These are phyloP conservation scores for Dipodascus albidus DNA, from an alignment of 805 yeast genomes.

Conservation along the genomic window DNA sequence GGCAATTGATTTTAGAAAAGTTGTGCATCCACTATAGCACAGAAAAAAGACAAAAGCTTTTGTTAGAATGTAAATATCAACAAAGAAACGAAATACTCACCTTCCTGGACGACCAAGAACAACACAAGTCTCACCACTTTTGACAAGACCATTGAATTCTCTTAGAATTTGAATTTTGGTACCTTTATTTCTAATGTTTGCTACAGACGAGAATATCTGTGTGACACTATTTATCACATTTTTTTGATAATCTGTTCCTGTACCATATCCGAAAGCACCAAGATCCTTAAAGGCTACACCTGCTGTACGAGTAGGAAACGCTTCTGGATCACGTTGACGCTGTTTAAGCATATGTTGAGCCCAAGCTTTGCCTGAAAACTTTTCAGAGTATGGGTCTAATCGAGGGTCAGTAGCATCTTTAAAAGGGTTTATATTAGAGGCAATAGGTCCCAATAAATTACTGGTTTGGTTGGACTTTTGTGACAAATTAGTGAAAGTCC, in stretches of 20 bases:
- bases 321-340: background rate
- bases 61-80: background rate
- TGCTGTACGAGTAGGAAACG: conserved; percentile 32
- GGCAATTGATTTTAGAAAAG: conserved; percentile 37
- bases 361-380: conserved; percentile 1
- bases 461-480: background rate
- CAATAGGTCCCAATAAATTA: background rate
- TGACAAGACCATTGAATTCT: conserved; percentile 45
- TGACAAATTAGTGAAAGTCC: background rate
- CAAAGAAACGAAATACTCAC: background rate
- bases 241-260: conserved; percentile 53
- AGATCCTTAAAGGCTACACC: conserved; percentile 47
- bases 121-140: conserved; percentile 55
- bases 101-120: conserved; percentile 62
- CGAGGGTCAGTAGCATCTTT: background rate
- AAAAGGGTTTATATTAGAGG: background rate
- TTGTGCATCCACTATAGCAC: conserved; percentile 47
- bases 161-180: conserved; percentile 34
- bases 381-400: background rate
- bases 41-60: too few species aligned
- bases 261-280: conserved; percentile 49
- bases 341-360: conserved; percentile 1
- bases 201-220: conserved; percentile 18
- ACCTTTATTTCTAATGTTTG: conserved; percentile 25
- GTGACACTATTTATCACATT: conserved; percentile 36